Conservation (phyloP, 305 asterid genomes). For the Fraxinus sp. region DNA sequence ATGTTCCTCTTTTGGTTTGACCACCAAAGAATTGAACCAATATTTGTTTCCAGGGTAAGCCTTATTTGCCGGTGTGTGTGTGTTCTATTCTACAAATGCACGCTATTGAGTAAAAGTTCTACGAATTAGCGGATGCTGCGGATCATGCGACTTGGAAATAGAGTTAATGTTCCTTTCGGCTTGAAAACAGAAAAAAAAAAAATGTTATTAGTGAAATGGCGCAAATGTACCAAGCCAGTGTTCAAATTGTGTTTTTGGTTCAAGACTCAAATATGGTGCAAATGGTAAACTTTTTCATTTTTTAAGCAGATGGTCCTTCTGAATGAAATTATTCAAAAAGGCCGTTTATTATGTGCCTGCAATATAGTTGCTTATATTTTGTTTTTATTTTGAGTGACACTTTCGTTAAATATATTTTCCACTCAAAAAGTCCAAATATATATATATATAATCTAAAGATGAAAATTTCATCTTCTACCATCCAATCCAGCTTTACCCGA, state of each 20-base stretch:
- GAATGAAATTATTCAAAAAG: background rate
- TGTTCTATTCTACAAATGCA: background rate
- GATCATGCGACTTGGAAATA: background rate
- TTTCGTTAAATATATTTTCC: too few species aligned
- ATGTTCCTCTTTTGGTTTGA: background rate
- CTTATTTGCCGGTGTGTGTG: background rate
- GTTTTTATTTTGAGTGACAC: too few species aligned
- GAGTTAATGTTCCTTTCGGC: background rate
- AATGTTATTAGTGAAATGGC: background rate
- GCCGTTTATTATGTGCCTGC: background rate
- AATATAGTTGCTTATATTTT: background rate
- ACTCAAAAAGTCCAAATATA: too few species aligned
- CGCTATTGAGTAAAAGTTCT: background rate
- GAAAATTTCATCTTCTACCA: background rate
- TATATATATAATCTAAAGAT: too few species aligned
- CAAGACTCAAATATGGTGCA: background rate
- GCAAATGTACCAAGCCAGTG: background rate
- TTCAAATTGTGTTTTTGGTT: background rate
- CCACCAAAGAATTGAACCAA: background rate
- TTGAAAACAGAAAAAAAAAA: too few species aligned
- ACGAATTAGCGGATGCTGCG: too few species aligned
- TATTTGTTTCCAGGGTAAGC: background rate
- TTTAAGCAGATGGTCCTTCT: background rate
- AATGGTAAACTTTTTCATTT: background rate
- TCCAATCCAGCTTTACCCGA: background rate